Percentiles rank a stretch among this genome's conserved stretches.
phyloP scores from a whole-genome alignment of 495 filamentous ascomycete genomes.

The Ascodesmis nigricans region DNA sequence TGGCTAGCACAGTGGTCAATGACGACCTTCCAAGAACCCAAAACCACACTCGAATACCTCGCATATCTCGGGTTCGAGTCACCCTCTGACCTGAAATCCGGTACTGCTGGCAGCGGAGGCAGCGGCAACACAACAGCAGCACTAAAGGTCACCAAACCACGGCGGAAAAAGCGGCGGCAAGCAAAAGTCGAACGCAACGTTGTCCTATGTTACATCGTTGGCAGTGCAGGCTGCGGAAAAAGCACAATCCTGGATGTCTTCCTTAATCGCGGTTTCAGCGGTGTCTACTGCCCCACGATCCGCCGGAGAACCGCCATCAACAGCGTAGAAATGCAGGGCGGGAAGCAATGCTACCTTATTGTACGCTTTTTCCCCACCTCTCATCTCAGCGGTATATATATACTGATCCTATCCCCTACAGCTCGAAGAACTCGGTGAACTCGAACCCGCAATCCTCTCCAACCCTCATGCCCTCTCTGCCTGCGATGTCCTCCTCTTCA shows the following conservation, averaged over 20 bases:
- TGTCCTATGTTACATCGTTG: conserved; percentile 86
- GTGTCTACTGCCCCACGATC: conserved; percentile 82
- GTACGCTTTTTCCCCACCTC: conserved; percentile 10
- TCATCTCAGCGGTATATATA: not conserved
- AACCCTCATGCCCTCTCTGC: conserved; percentile 79
- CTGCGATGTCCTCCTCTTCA: conserved; percentile 83
- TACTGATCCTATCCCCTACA: conserved; percentile 4
- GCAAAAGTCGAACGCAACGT: conserved; percentile 83
- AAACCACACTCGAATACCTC: conserved; percentile 82
- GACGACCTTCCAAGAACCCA: conserved; percentile 91
- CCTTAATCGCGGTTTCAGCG: conserved; percentile 64
- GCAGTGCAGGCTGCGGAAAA: conserved; percentile 63
- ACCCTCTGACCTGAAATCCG: conserved; percentile 31
- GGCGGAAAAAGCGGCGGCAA: conserved; percentile 57
- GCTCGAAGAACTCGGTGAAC: conserved; percentile 81
- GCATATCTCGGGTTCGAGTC: conserved; percentile 88
- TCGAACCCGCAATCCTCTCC: conserved; percentile 80
- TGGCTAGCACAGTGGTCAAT: conserved; percentile 99
- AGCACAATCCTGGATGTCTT: conserved; percentile 66
- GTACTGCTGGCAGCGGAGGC: conserved; percentile 10
- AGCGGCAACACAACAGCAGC: conserved; percentile 54
- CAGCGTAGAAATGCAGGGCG: conserved; percentile 83
- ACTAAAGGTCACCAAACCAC: conserved; percentile 73
- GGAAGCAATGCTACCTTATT: conserved; percentile 93
- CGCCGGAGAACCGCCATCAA: conserved; percentile 85